Conservation (phyloP, 1,284 basidiomycete genomes). For the Moniliella sp. region DNA sequence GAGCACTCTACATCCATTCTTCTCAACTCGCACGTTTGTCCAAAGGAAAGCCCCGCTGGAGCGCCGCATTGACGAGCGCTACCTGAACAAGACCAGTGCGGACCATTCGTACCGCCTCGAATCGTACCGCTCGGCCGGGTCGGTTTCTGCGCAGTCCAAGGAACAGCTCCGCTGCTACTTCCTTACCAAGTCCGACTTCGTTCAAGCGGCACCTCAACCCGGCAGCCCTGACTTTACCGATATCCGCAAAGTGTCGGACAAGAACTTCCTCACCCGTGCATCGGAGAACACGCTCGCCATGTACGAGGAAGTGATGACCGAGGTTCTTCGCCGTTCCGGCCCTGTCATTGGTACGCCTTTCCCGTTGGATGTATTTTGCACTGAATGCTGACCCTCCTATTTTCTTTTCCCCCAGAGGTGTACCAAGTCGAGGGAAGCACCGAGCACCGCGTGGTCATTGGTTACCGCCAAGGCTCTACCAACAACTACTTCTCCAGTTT, state of each 20-base stretch:
- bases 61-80: slow-evolving; percentile 36
- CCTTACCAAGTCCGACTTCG: slow-evolving; percentile 70
- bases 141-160: slow-evolving; percentile 61
- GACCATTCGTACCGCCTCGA: slow-evolving; percentile 72
- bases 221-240: slow-evolving; percentile 16
- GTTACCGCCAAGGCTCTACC: slow-evolving; percentile 77
- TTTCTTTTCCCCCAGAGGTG: slow-evolving; percentile 61
- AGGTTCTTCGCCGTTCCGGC: slow-evolving; percentile 45
- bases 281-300: slow-evolving; percentile 74
- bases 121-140: slow-evolving; percentile 79
- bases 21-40: slow-evolving; percentile 24
- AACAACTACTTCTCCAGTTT: slow-evolving; percentile 66
- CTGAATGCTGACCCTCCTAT: too few species aligned
- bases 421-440: slow-evolving; percentile 77
- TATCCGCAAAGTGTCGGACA: slow-evolving; percentile 71
- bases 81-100: slow-evolving; percentile 35
- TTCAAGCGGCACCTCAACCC: slow-evolving; percentile 40
- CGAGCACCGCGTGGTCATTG: slow-evolving; percentile 71
- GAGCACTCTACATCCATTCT: slow-evolving; percentile 96
- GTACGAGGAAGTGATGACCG: slow-evolving; percentile 75
- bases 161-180: slow-evolving; percentile 97
- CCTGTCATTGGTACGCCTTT: slow-evolving; percentile 15
- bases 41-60: too few species aligned
- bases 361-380: too few species aligned
- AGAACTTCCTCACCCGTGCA: slow-evolving; percentile 77